Conservation (phyloP, 202 grass and related monocot genomes). For the Bolboschoenoplectus hybrid region DNA sequence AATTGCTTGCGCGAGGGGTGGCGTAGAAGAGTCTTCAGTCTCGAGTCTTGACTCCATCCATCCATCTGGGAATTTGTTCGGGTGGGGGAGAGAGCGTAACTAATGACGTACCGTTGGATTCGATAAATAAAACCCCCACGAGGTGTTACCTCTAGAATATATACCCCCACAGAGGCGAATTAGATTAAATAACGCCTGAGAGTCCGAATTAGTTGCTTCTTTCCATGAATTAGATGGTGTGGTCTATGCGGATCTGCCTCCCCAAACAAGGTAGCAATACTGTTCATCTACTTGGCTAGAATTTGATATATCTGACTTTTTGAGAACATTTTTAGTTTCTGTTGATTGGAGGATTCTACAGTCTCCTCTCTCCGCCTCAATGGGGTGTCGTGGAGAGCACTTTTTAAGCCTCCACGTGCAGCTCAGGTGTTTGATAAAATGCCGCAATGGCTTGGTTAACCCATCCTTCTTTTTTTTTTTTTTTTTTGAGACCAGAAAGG, state of each 20-base stretch:
- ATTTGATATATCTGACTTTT: not conserved
- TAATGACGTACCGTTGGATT: constrained; percentile 6
- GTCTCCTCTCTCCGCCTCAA: not conserved
- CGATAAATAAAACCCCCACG: not conserved
- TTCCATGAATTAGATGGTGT: not conserved
- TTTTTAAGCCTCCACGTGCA: not conserved
- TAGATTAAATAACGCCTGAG: not conserved
- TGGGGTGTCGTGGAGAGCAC: not conserved
- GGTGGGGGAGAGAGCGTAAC: not conserved
- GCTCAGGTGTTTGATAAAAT: constrained; percentile 4
- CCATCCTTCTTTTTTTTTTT: not conserved
- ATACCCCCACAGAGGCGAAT: not conserved
- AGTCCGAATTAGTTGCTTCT: not conserved
- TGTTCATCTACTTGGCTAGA: not conserved
- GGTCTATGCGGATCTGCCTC: not conserved
- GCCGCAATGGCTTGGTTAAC: not conserved
- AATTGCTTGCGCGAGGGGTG: not conserved
- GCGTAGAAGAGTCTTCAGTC: not conserved
- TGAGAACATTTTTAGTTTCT: not conserved
- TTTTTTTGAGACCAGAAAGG: not conserved
- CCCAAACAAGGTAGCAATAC: not conserved
- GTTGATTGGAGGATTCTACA: not conserved
- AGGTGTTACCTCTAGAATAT: not conserved
- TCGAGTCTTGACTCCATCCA: not conserved
- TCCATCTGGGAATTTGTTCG: not conserved